phyloP scores from a whole-genome alignment of 2,329 filamentous ascomycete species.

The Diaporthe destruens region DNA sequence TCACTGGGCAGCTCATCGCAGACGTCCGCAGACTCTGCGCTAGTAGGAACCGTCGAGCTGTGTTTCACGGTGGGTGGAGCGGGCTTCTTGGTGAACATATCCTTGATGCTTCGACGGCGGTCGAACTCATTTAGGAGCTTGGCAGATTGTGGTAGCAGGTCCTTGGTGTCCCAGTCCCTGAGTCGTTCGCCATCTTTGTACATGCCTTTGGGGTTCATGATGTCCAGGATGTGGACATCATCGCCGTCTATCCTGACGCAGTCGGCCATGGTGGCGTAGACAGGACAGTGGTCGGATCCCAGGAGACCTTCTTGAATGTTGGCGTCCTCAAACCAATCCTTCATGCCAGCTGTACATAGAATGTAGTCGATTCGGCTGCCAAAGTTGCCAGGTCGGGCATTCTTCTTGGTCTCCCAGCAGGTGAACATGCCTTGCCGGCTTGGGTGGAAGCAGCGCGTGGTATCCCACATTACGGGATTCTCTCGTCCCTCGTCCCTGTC shows the following conservation, averaged over 20 bases:
- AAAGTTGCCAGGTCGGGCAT: conserved; percentile 94
- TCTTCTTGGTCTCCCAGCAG: conserved; percentile 95
- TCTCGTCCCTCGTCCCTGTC: conserved; percentile 78
- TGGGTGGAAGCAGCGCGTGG: conserved; percentile 85
- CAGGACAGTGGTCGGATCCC: conserved; percentile 97
- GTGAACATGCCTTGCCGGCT: conserved; percentile 92
- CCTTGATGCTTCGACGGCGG: conserved; percentile 84
- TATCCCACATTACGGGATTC: conserved; percentile 81
- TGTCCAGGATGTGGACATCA: conserved; percentile 71
- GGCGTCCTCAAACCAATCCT: conserved; percentile 81
- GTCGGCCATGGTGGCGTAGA: conserved; percentile 81
- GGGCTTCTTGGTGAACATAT: conserved; percentile 83
- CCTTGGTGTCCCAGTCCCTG: conserved; percentile 74
- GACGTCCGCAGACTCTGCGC: background rate
- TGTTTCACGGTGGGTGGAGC: conserved; percentile 41
- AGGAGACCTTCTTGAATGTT: conserved; percentile 95
- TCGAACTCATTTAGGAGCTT: conserved; percentile 90
- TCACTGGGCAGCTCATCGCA: background rate
- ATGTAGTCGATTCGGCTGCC: conserved; percentile 95
- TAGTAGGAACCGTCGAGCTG: background rate
- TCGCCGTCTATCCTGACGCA: conserved; percentile 64
- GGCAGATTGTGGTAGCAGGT: conserved; percentile 80
- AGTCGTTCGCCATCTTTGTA: conserved; percentile 76
- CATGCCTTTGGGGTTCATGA: conserved; percentile 82
- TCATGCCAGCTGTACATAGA: conserved; percentile 83